phyloP scores from a whole-genome alignment of 2,329 filamentous ascomycete species.

The Fusarium sp. region DNA sequence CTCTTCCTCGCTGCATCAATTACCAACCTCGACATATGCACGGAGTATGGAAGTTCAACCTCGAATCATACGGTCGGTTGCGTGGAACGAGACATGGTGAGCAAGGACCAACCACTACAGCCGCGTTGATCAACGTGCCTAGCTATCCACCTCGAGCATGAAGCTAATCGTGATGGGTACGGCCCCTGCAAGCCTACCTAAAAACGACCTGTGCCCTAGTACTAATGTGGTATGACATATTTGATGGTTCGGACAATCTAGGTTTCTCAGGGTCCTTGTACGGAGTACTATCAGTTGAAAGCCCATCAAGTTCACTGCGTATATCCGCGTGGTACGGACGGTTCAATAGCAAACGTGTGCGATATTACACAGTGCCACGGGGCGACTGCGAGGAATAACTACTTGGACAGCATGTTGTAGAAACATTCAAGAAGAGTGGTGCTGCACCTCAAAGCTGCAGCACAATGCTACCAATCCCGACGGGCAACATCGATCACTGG shows the following conservation, averaged over 20 bases:
- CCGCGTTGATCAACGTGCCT: conserved; percentile 30
- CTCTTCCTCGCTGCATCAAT: neutral
- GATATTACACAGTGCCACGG: too few relatives aligned
- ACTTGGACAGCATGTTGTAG: neutral
- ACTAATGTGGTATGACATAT: conserved; percentile 30
- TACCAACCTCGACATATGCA: neutral
- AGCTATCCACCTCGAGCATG: conserved; percentile 25
- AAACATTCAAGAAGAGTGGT: neutral
- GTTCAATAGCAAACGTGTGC: neutral
- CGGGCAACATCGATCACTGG: conserved; percentile 4
- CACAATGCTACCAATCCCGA: conserved; percentile 1
- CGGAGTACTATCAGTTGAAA: neutral
- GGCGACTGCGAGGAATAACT: neutral
- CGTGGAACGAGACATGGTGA: conserved; percentile 20
- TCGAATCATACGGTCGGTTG: conserved; percentile 13
- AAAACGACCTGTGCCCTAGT: conserved; percentile 24
- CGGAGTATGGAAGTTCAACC: conserved; percentile 1
- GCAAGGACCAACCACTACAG: conserved; percentile 31
- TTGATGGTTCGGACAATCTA: conserved; percentile 19
- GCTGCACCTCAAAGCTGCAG: conserved; percentile 4
- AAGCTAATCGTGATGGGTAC: conserved; percentile 37
- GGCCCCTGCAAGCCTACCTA: conserved; percentile 21
- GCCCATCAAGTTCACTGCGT: neutral
- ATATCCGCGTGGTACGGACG: neutral
- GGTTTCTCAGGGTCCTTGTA: conserved; percentile 33